These are phyloP conservation scores for Hanseniaspora valbyensis DNA, from an alignment of 805 yeast species.

Conservation along the genomic window DNA sequence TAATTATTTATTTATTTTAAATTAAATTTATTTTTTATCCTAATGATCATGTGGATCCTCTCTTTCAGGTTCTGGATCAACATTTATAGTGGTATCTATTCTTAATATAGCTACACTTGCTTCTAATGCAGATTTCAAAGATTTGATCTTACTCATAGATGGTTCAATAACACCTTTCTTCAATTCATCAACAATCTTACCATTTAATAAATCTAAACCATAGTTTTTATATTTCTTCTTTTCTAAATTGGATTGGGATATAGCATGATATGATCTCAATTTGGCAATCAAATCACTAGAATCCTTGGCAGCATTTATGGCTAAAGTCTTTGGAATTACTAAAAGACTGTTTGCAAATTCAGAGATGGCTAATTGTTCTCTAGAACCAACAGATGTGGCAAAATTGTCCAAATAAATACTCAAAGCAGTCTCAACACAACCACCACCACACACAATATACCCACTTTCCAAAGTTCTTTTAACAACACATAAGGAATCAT, in stretches of 20 bases:
- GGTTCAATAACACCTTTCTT: constrained; percentile 89
- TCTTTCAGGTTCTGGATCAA: constrained; percentile 86
- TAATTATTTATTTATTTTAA: too few relatives aligned
- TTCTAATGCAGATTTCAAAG: constrained; percentile 90
- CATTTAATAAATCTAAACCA: constrained; percentile 84
- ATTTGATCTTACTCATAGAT: constrained; percentile 80
- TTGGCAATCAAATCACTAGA: constrained; percentile 90
- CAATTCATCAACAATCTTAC: constrained; percentile 80
- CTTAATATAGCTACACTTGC: constrained; percentile 96
- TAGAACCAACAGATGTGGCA: constrained; percentile 93
- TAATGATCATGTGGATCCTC: constrained; percentile 83
- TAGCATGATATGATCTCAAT: constrained; percentile 91
- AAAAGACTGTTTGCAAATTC: constrained; percentile 88
- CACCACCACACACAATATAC: constrained; percentile 95
- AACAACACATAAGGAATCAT: constrained; percentile 87
- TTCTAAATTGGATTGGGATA: constrained; percentile 78
- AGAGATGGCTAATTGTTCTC: constrained; percentile 96
- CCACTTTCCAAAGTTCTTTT: constrained; percentile 94
- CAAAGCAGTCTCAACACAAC: constrained; percentile 95
- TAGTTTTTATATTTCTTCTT: constrained; percentile 78
- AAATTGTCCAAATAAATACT: constrained; percentile 91
- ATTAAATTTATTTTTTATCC: background rate
- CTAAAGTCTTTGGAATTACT: constrained; percentile 90
- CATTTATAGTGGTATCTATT: constrained; percentile 96
- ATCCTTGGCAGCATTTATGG: constrained; percentile 96